Evolutionary conservation across 2,329 filamentous ascomycete species (phyloP), one percentile per base, ranked within the genome.

Genomic region (Neobulgaria alba): DNA sequence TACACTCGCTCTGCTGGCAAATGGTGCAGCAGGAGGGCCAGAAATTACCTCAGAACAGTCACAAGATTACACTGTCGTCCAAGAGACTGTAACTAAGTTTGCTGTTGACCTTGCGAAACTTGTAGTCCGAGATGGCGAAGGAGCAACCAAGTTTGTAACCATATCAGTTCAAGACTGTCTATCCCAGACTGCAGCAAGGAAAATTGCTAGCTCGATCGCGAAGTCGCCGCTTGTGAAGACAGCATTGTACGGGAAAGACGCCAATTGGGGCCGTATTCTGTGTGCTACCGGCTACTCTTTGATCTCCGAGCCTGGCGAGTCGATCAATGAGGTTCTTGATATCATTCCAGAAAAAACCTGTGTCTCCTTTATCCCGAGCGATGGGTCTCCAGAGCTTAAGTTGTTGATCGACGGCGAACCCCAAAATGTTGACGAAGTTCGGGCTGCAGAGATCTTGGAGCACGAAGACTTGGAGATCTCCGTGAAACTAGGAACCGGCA

Each of bases 191-290:
- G 82, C 79, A 34, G 89, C 87, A 2, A 79, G 85, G 41, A 75
- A 80, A 57, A 81, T 95, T 46, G 92, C 89, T 9, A 84, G 82
- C 47, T 82, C 85, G 34, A 95, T 98, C 59, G 89, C 92, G 12
- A 79, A 82, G 37, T 95, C 88, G 0, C 87, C 92, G 7, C 77
- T 98, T 10, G 92, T 98, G 54, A 98, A 98, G 72, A 98, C 92
- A 0, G 92, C 92, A 0, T 71, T 98, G 30, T 98, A 98, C 63
- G 92, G 92, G 50, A 87, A 88, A 61, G 92, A 98, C 61, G 92
- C 92, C 14, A 98, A 98, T 69, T 98, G 92, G 92, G 92, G 92
- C 23, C 87, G 92, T 40, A 94, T 98, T 48, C 73, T 96, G 19
- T 96, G 92, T 62, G 90, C 92, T 1, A 88, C 89, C 3, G 92